A percentile compares a stretch with the other conserved stretches of the same genome.
Conservation (phyloP, 352 stramenopile genomes). For the Phytophthora sansomeana region DNA sequence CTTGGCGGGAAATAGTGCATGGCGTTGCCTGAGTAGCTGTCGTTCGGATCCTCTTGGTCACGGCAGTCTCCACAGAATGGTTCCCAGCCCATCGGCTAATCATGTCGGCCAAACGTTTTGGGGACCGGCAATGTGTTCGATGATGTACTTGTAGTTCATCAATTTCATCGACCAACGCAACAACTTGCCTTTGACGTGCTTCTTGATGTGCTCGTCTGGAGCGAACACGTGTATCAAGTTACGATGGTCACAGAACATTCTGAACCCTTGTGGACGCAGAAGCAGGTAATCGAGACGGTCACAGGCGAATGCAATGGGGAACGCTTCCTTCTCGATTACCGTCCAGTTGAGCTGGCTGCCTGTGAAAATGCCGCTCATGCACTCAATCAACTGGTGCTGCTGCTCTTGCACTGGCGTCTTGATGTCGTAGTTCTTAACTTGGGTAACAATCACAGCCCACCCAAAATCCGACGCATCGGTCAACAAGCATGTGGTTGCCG, state of each 20-base stretch:
- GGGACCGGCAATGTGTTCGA: too few species aligned
- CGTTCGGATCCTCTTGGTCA: too few species aligned
- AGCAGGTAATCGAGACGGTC: slow-evolving; percentile 16
- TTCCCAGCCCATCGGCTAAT: slow-evolving; percentile 18
- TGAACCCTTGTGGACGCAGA: background rate
- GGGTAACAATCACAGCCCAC: too few species aligned
- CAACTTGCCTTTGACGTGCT: slow-evolving; percentile 12
- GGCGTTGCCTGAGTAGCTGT: too few species aligned
- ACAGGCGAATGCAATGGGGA: slow-evolving; percentile 4
- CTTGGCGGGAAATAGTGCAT: too few species aligned
- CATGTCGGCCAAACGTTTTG: slow-evolving; percentile 30
- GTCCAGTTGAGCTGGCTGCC: too few species aligned
- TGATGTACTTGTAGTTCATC: slow-evolving; percentile 26
- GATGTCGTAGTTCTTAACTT: too few species aligned
- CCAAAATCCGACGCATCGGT: slow-evolving; percentile 3
- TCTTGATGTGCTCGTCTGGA: slow-evolving; percentile 4
- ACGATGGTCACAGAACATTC: slow-evolving; percentile 12
- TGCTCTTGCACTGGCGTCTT: too few species aligned
- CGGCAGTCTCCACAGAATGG: too few species aligned
- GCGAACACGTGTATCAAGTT: slow-evolving; percentile 17
- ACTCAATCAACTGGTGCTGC: too few species aligned
- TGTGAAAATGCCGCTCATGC: too few species aligned
- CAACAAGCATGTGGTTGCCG: slow-evolving; percentile 5
- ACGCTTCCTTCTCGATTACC: slow-evolving; percentile 10
- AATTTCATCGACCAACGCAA: slow-evolving; percentile 11